A percentile compares a stretch with the other conserved stretches of the same genome.
Evolutionary conservation across 805 yeast genomes (phyloP).

Genomic region (Wickerhamomyces alni): DNA sequence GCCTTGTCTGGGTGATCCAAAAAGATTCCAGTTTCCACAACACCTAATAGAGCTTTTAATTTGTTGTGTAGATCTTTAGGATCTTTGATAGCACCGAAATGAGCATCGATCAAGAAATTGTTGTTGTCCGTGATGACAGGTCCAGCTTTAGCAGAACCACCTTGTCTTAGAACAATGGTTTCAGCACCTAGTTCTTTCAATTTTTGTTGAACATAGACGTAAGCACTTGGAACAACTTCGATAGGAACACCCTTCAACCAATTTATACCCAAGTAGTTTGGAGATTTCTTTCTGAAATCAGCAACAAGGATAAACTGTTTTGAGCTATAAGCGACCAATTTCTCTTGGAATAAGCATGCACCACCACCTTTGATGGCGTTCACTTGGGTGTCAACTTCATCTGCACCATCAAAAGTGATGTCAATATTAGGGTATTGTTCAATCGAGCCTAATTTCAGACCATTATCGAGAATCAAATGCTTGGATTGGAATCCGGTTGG

Average conservation of each 20-base stretch:
- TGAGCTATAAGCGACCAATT: constrained; percentile 81
- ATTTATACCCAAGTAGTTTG: constrained; percentile 56
- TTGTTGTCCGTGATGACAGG: constrained; percentile 95
- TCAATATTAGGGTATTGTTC: constrained; percentile 82
- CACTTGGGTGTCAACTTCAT: constrained; percentile 78
- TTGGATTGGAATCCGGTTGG: constrained; percentile 97
- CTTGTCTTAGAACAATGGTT: constrained; percentile 65
- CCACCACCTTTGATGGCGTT: constrained; percentile 98
- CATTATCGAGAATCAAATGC: constrained; percentile 76
- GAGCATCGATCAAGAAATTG: constrained; percentile 88
- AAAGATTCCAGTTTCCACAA: constrained; percentile 94
- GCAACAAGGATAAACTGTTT: constrained; percentile 81
- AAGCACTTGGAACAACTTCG: constrained; percentile 88
- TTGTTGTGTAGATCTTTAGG: constrained; percentile 50
- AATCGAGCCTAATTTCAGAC: constrained; percentile 69
- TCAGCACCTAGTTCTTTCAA: constrained; percentile 59
- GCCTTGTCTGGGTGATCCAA: constrained; percentile 64
- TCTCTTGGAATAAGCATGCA: constrained; percentile 95
- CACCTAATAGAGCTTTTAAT: constrained; percentile 80
- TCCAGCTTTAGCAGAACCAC: constrained; percentile 91
- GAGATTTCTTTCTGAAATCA: constrained; percentile 80
- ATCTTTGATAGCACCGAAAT: constrained; percentile 68
- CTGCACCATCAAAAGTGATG: constrained; percentile 97
- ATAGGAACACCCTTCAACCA: constrained; percentile 95
- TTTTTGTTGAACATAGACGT: constrained; percentile 66